Evolutionary conservation across 306 rosid genomes (phyloP).

Genomic region (Quercus ilex): DNA sequence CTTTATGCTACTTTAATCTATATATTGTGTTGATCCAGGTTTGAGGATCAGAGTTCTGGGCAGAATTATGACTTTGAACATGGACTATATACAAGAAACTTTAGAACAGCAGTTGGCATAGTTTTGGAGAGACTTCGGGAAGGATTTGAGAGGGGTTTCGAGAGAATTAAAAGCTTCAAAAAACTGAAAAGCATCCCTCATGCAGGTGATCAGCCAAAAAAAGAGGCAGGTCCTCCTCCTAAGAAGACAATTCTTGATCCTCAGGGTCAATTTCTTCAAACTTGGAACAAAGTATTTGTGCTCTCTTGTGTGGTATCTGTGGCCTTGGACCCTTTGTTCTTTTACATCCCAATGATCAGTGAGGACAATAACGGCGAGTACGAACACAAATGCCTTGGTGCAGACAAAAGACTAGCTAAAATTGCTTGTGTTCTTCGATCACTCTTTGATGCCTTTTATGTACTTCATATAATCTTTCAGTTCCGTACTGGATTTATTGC

Average conservation of each 20-base stretch:
- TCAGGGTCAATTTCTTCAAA: constrained; percentile 69
- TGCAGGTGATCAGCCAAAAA: constrained; percentile 19
- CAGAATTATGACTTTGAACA: constrained; percentile 17
- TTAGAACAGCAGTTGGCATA: constrained; percentile 26
- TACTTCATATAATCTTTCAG: constrained; percentile 67
- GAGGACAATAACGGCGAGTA: not conserved
- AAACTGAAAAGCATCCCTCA: constrained; percentile 2
- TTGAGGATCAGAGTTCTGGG: constrained; percentile 50
- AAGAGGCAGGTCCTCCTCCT: constrained; percentile 15
- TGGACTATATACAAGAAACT: constrained; percentile 27
- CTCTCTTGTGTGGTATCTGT: constrained; percentile 70
- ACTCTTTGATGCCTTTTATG: constrained; percentile 66
- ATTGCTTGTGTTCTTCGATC: constrained; percentile 75
- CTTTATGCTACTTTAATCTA: not conserved
- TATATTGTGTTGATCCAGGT: constrained; percentile 34
- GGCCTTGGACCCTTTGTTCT: constrained; percentile 81
- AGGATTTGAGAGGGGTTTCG: no score
- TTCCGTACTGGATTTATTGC: constrained; percentile 82
- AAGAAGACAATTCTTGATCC: constrained; percentile 61
- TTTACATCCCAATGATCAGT: constrained; percentile 53
- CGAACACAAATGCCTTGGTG: constrained; percentile 28
- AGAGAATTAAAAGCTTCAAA: no score
- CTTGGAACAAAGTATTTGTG: constrained; percentile 84
- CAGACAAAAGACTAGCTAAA: constrained; percentile 40
- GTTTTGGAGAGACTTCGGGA: not conserved